These are phyloP conservation scores for Luffa aegyptiaca DNA, from an alignment of 306 rosid species.

Conservation along the genomic window DNA sequence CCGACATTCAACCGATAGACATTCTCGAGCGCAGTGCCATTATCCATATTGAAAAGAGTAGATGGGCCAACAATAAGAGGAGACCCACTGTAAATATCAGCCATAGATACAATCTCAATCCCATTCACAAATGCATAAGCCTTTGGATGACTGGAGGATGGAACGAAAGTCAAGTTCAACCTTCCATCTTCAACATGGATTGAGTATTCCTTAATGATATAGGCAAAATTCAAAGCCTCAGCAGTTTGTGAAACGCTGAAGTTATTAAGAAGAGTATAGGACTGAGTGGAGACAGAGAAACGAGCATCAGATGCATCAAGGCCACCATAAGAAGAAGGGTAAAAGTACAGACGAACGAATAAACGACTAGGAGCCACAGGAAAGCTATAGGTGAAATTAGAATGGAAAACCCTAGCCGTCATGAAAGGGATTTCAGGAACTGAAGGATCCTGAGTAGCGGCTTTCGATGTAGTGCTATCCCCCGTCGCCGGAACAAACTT, in stretches of 20 bases:
- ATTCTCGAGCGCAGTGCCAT: conserved; percentile 59
- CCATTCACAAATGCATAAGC: conserved; percentile 86
- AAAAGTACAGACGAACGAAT: conserved; percentile 65
- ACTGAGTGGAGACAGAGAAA: conserved; percentile 40
- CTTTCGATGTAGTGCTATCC: conserved; percentile 24
- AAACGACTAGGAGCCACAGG: conserved; percentile 71
- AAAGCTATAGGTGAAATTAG: conserved; percentile 49
- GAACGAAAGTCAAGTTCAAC: conserved; percentile 55
- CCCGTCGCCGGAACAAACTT: conserved; percentile 24
- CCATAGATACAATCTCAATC: conserved; percentile 80
- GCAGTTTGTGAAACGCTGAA: conserved; percentile 62
- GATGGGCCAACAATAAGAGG: conserved; percentile 35
- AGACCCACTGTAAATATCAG: conserved; percentile 53
- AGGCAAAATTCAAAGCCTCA: conserved; percentile 47
- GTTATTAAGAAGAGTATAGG: conserved; percentile 54
- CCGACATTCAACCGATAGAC: conserved; percentile 74
- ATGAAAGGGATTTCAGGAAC: conserved; percentile 54
- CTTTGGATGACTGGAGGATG: conserved; percentile 44
- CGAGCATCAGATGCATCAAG: conserved; percentile 44
- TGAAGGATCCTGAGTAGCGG: conserved; percentile 61
- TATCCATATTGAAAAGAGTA: conserved; percentile 28
- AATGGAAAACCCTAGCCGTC: conserved; percentile 55
- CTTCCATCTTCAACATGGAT: conserved; percentile 49
- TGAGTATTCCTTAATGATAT: conserved; percentile 45
- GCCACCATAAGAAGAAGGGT: conserved; percentile 50